These are phyloP conservation scores for Cryphonectria naterciae DNA, from an alignment of 2,329 filamentous ascomycete species.

Conservation along the genomic window DNA sequence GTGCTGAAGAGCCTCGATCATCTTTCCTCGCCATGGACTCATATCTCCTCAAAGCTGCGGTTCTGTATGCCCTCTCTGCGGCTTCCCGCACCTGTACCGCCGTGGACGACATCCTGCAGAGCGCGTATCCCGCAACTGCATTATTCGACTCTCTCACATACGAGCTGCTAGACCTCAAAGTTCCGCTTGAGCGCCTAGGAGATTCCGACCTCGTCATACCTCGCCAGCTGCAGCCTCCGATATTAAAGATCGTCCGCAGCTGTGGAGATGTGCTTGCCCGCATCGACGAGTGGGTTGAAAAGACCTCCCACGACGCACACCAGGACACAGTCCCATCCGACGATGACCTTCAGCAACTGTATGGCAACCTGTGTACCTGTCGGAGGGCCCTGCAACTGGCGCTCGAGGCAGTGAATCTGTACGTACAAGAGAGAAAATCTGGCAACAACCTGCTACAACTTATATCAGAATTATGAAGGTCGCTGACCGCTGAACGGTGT, in stretches of 20 bases:
- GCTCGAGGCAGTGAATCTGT: slow-evolving; percentile 26
- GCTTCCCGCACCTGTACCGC: slow-evolving; percentile 17
- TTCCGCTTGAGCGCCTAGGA: slow-evolving; percentile 20
- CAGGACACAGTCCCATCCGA: slow-evolving; percentile 15
- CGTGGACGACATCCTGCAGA: slow-evolving; percentile 21
- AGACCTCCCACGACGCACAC: slow-evolving; percentile 8
- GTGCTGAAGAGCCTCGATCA: background rate
- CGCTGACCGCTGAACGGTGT: background rate
- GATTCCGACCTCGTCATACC: slow-evolving; percentile 25
- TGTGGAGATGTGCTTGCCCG: slow-evolving; percentile 26
- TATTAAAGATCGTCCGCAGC: slow-evolving; percentile 19
- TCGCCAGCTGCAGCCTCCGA: slow-evolving; percentile 15
- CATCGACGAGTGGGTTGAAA: slow-evolving; percentile 19
- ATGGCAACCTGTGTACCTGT: slow-evolving; percentile 20
- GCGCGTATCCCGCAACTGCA: slow-evolving; percentile 9
- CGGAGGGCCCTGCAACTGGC: slow-evolving; percentile 26
- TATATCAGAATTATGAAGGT: background rate
- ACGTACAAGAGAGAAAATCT: background rate
- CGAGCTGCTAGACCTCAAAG: slow-evolving; percentile 26
- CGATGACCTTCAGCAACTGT: slow-evolving; percentile 7
- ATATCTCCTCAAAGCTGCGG: slow-evolving; percentile 23
- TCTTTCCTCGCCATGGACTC: slow-evolving; percentile 17
- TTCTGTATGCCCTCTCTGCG: slow-evolving; percentile 22
- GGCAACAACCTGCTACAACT: background rate
- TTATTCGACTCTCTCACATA: slow-evolving; percentile 23